Percentiles rank a stretch among this genome's conserved stretches.
Conservation (phyloP, 2,329 filamentous ascomycete genomes). For the Apiospora malaysiana region DNA sequence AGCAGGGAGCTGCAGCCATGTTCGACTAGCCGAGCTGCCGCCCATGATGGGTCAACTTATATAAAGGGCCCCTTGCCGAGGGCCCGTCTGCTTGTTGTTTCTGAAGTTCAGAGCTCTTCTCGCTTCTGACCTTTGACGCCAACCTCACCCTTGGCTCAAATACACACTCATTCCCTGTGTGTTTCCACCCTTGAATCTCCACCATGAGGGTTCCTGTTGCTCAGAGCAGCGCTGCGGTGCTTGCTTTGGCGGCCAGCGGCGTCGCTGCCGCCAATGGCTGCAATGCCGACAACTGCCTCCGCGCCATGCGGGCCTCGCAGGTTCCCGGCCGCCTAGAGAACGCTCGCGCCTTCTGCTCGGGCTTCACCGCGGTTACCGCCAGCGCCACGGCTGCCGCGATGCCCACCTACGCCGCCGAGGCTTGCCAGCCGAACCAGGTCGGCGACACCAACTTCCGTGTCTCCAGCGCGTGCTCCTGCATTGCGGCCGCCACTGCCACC, state of each 20-base stretch:
- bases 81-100: background rate
- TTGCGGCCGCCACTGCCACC: background rate
- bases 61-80: background rate
- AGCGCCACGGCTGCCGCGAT: too few relatives aligned
- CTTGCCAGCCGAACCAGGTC: too few relatives aligned
- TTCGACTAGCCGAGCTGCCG: background rate
- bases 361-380: too few relatives aligned
- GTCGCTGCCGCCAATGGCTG: background rate
- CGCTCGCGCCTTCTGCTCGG: too few relatives aligned
- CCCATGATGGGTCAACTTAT: background rate
- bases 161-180: background rate
- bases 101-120: conserved; percentile 2
- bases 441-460: too few relatives aligned
- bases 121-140: conserved; percentile 15
- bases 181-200: background rate
- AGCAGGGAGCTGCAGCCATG: background rate
- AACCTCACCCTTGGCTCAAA: background rate
- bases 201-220: conserved; percentile 8
- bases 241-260: background rate
- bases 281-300: background rate
- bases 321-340: too few relatives aligned
- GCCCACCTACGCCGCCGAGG: too few relatives aligned
- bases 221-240: conserved; percentile 1
- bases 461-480: background rate
- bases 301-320: background rate